Evolutionary conservation across 176 grass and related monocot species (phyloP).

Genomic region (Zoysia japonica): DNA sequence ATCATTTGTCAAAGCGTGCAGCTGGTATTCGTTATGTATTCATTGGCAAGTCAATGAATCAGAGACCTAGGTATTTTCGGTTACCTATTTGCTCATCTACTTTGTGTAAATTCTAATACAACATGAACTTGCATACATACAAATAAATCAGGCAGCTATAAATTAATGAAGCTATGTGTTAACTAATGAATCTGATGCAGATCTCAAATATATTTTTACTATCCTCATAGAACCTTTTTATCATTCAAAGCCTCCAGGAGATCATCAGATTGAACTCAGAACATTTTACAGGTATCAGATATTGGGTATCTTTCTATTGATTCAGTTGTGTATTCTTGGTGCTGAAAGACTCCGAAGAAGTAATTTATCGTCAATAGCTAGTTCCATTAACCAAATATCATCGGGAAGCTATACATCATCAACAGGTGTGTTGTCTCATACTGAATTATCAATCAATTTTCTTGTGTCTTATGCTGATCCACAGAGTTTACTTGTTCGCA

Average conservation of each 20-base stretch:
- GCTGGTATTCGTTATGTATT: conserved; percentile 96
- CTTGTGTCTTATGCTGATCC: conserved; percentile 30
- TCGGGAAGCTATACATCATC: conserved; percentile 54
- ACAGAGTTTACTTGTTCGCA: conserved; percentile 26
- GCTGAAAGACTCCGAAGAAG: conserved; percentile 85
- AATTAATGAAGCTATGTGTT: background rate
- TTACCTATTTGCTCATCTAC: conserved; percentile 19
- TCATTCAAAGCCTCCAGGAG: conserved; percentile 10
- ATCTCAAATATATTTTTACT: conserved; percentile 18
- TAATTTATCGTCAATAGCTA: conserved; percentile 91
- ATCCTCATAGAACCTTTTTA: background rate
- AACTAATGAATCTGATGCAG: background rate
- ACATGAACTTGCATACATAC: background rate
- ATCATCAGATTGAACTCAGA: conserved; percentile 19
- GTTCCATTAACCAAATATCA: conserved; percentile 76
- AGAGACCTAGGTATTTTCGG: conserved; percentile 75
- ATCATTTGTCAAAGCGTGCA: conserved; percentile 92
- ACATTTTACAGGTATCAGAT: conserved; percentile 86
- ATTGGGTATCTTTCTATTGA: conserved; percentile 88
- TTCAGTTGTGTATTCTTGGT: conserved; percentile 94
- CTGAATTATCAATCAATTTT: conserved; percentile 12
- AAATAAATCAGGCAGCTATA: background rate
- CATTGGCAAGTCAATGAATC: conserved; percentile 94
- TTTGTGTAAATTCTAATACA: background rate
- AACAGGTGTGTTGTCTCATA: conserved; percentile 46